Evolutionary conservation across 345 rosid genomes (phyloP).

Genomic region (Cardamine occulta): DNA sequence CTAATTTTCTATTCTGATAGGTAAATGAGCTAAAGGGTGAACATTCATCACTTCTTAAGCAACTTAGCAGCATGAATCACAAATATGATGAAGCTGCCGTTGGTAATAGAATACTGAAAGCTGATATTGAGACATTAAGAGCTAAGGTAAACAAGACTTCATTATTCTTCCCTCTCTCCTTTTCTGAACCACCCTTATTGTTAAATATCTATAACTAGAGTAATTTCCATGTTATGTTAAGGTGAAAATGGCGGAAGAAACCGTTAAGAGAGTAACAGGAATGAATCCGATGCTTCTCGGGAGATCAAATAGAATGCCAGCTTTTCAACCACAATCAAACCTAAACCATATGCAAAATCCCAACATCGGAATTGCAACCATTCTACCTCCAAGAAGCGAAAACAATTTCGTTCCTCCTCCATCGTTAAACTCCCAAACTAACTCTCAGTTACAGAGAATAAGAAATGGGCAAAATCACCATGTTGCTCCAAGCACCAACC

Average conservation of each 20-base stretch:
- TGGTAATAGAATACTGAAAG: slow-evolving; percentile 90
- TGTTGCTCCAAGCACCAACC: slow-evolving; percentile 25
- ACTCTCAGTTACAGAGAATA: slow-evolving; percentile 29
- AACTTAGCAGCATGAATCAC: slow-evolving; percentile 70
- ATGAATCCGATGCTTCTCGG: slow-evolving; percentile 71
- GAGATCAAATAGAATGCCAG: slow-evolving; percentile 47
- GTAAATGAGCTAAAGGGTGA: slow-evolving; percentile 83
- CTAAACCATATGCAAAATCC: slow-evolving; percentile 34
- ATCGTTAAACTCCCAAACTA: slow-evolving; percentile 30
- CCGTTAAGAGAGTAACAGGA: slow-evolving; percentile 86
- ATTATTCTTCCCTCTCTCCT: not conserved
- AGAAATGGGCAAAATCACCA: slow-evolving; percentile 32
- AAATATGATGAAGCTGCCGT: slow-evolving; percentile 80
- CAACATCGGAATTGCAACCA: slow-evolving; percentile 8
- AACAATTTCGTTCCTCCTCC: slow-evolving; percentile 37
- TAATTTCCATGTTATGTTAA: slow-evolving; percentile 33
- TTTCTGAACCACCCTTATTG: slow-evolving; percentile 13
- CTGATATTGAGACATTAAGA: slow-evolving; percentile 90
- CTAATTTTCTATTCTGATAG: slow-evolving; percentile 43
- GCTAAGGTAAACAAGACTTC: slow-evolving; percentile 63
- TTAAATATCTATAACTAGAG: not conserved
- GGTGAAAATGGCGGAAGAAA: slow-evolving; percentile 99
- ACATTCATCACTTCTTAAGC: slow-evolving; percentile 67
- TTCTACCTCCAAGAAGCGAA: slow-evolving; percentile 35
- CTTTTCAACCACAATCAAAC: slow-evolving; percentile 43